Evolutionary conservation across 148 eudicot genomes (phyloP).

Genomic region (Gaultheria prostrata): DNA sequence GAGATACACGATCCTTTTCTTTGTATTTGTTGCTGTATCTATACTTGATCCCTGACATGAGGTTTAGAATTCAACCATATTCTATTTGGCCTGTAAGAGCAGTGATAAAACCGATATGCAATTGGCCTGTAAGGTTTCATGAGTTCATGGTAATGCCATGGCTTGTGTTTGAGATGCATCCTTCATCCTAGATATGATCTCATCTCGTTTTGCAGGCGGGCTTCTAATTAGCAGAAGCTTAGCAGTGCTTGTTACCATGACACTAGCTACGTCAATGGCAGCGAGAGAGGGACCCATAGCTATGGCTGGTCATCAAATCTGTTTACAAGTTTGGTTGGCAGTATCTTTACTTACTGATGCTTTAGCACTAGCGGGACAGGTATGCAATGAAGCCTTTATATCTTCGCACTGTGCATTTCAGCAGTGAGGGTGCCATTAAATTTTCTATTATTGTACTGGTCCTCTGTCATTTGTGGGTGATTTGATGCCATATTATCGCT

Average conservation of each 20-base stretch:
- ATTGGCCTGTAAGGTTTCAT: not conserved
- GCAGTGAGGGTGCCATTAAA: not conserved
- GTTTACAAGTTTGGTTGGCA: constrained; percentile 86
- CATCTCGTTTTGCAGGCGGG: constrained; percentile 48
- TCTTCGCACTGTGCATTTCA: not conserved
- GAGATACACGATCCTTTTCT: not conserved
- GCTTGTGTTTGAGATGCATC: constrained; percentile 4
- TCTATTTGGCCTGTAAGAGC: not conserved
- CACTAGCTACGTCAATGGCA: constrained; percentile 87
- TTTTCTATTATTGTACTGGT: not conserved
- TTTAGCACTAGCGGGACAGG: constrained; percentile 95
- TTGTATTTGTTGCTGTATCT: not conserved
- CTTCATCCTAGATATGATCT: constrained; percentile 1
- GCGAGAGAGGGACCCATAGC: constrained; percentile 83
- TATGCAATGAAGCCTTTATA: constrained; percentile 18
- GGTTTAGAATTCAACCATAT: not conserved
- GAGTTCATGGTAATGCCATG: not conserved
- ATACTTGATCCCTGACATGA: constrained; percentile 1
- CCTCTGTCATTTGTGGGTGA: not conserved
- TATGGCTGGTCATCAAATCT: constrained; percentile 94
- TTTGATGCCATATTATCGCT: not conserved
- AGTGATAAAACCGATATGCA: not conserved
- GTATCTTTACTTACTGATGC: constrained; percentile 96
- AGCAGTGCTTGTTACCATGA: constrained; percentile 74
- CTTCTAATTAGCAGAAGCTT: constrained; percentile 74